A percentile compares a stretch with the other conserved stretches of the same genome.
Evolutionary conservation across 116 monocot species (phyloP).

Genomic region (Papilionanthe hybrid): DNA sequence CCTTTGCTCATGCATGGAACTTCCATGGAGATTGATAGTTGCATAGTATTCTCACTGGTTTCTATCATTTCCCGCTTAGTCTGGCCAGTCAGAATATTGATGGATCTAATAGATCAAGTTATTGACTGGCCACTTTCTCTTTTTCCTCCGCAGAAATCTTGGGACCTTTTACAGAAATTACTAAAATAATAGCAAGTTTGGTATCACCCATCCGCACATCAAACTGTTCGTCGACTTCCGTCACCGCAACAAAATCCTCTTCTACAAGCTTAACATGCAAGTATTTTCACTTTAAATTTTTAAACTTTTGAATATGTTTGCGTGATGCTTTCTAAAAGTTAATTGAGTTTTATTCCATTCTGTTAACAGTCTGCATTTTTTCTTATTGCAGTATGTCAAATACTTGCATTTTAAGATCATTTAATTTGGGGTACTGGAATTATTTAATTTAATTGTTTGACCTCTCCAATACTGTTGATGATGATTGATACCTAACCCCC

Average conservation of each 20-base stretch:
- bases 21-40: background rate
- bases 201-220: constrained; percentile 45
- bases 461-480: background rate
- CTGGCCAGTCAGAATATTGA: background rate
- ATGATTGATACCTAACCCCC: background rate
- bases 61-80: background rate
- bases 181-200: constrained; percentile 45
- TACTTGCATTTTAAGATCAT: background rate
- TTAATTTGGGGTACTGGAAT: background rate
- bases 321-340: background rate
- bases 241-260: constrained; percentile 56
- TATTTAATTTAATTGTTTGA: background rate
- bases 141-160: constrained; percentile 51
- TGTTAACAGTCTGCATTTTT: background rate
- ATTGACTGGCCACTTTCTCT: background rate
- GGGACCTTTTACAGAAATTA: constrained; percentile 49
- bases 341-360: background rate
- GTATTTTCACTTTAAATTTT: constrained; percentile 4
- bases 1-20: background rate
- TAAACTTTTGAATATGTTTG: background rate
- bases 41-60: background rate
- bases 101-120: background rate
- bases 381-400: background rate
- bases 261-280: constrained; percentile 54
- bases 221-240: constrained; percentile 47